Evolutionary conservation across 352 stramenopile genomes (phyloP).

Genomic region (Pythium guiyangense): DNA sequence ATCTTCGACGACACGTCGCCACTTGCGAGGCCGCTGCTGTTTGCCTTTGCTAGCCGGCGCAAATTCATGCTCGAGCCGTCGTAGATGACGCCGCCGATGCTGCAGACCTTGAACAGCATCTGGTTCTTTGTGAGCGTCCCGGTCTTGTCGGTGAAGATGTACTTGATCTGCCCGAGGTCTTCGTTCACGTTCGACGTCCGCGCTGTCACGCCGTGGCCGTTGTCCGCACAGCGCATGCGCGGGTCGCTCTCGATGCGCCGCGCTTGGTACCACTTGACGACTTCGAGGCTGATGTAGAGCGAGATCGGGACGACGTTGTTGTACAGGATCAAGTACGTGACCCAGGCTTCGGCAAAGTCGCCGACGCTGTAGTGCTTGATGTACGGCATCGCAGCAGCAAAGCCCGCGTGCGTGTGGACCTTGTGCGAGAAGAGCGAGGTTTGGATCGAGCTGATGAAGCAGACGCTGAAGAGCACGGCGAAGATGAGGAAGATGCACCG

Average conservation of each 20-base stretch:
- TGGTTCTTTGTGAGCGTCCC: conserved; percentile 99
- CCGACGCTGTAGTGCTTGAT: conserved; percentile 26
- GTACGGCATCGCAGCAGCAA: conserved; percentile 23
- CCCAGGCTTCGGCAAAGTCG: conserved; percentile 55
- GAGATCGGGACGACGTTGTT: conserved; percentile 95
- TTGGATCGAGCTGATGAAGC: conserved; percentile 67
- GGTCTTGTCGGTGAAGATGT: conserved; percentile 99
- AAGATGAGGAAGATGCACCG: conserved; percentile 86
- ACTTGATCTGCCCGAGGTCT: conserved; percentile 96
- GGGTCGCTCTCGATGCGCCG: conserved; percentile 89
- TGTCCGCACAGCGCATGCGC: conserved; percentile 48
- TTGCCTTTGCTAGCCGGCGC: conserved; percentile 25
- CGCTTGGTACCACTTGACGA: conserved; percentile 95
- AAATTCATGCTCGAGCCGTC: conserved; percentile 69
- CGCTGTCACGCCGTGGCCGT: conserved; percentile 68
- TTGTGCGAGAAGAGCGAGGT: conserved; percentile 35
- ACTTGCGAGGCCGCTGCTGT: conserved; percentile 12
- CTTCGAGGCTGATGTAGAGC: conserved; percentile 96
- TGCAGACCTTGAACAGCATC: conserved; percentile 96
- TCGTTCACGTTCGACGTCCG: conserved; percentile 93
- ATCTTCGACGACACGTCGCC: not conserved
- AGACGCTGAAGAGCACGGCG: conserved; percentile 63
- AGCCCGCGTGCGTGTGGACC: conserved; percentile 19
- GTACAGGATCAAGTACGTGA: conserved; percentile 85
- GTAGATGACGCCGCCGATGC: conserved; percentile 89